These are phyloP conservation scores for Primulina eburnea DNA, from an alignment of 257 asterid genomes.

Conservation along the genomic window DNA sequence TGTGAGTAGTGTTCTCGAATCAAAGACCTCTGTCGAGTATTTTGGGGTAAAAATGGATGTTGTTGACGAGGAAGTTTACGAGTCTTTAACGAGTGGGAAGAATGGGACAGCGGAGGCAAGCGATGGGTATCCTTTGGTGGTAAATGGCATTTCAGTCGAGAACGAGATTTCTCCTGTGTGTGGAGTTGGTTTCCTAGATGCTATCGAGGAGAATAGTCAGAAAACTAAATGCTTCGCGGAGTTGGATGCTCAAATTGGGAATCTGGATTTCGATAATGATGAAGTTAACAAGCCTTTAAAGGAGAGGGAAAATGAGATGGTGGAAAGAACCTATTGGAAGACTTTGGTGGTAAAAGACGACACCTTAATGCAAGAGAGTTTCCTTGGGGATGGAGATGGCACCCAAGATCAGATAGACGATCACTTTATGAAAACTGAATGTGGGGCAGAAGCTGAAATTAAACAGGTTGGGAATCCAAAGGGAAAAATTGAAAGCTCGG, in stretches of 20 bases:
- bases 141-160: neutral
- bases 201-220: neutral
- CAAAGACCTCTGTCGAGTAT: neutral
- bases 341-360: constrained; percentile 9
- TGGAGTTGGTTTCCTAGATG: neutral
- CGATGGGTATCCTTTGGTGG: neutral
- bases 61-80: neutral
- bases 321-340: constrained; percentile 18
- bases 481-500: neutral
- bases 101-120: neutral
- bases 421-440: neutral
- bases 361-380: constrained; percentile 16
- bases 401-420: constrained; percentile 14
- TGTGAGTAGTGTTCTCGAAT: constrained; percentile 10
- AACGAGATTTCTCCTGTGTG: neutral
- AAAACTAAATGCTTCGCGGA: neutral
- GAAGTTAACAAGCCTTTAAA: constrained; percentile 8
- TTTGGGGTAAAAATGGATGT: neutral
- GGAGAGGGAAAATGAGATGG: constrained; percentile 22
- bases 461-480: neutral
- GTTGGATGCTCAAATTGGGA: constrained; percentile 23
- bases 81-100: neutral
- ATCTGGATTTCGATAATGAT: constrained; percentile 14
- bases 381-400: constrained; percentile 19
- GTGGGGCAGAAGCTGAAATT: neutral